phyloP scores from a whole-genome alignment of 306 rosid genomes.

The Comarum palustre region DNA sequence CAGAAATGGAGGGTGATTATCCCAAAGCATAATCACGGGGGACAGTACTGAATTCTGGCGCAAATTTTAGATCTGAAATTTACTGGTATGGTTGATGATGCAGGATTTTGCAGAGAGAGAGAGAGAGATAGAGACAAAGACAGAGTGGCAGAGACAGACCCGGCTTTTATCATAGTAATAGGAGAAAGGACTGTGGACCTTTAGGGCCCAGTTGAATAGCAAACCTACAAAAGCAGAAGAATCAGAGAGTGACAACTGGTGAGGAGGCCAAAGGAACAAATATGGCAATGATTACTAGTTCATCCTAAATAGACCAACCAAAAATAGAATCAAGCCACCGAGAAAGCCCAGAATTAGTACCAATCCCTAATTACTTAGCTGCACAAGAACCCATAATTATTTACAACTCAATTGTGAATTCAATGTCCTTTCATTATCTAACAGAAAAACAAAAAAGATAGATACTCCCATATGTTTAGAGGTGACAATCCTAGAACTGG shows the following conservation, averaged over 20 bases:
- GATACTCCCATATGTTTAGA: constrained; percentile 39
- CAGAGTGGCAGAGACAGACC: constrained; percentile 30
- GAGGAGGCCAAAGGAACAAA: constrained; percentile 70
- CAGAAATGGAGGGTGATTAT: constrained; percentile 16
- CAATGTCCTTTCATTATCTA: constrained; percentile 68
- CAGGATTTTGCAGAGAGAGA: constrained; percentile 12
- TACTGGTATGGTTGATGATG: constrained; percentile 24
- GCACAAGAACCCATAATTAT: constrained; percentile 21
- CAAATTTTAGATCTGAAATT: constrained; percentile 20
- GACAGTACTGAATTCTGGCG: constrained; percentile 16
- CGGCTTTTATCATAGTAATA: constrained; percentile 34
- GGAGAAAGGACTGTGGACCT: constrained; percentile 20
- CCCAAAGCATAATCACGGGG: constrained; percentile 36
- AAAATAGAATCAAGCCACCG: constrained; percentile 20
- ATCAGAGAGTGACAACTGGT: constrained; percentile 55
- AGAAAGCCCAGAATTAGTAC: constrained; percentile 32
- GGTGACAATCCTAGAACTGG: constrained; percentile 74
- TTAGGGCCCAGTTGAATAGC: constrained; percentile 15
- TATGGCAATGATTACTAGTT: constrained; percentile 60
- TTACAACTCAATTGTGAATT: constrained; percentile 32
- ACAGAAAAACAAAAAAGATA: constrained; percentile 32
- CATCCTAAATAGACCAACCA: constrained; percentile 41
- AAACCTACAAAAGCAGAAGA: constrained; percentile 32
- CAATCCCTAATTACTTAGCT: constrained; percentile 1
- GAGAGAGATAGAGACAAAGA: constrained; percentile 7